These are phyloP conservation scores for Podospora comata DNA, from an alignment of 495 filamentous ascomycete species.

Conservation along the genomic window DNA sequence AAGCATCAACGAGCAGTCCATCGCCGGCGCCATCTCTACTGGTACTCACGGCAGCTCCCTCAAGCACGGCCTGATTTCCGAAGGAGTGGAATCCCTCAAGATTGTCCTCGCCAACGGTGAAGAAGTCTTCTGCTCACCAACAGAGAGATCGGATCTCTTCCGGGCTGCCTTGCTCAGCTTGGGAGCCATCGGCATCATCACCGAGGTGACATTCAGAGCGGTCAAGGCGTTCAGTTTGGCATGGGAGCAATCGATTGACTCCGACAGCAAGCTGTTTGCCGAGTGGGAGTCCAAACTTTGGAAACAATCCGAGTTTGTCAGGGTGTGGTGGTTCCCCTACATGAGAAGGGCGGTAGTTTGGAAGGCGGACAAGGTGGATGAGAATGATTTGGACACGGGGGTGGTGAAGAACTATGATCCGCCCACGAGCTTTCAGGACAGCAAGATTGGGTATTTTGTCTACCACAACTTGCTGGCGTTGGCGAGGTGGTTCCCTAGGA, in stretches of 20 bases:
- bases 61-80: conserved; percentile 76
- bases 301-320: conserved; percentile 80
- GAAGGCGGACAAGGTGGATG: conserved; percentile 60
- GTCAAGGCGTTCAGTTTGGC: conserved; percentile 72
- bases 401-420: conserved; percentile 42
- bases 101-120: conserved; percentile 83
- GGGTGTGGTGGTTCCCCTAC: conserved; percentile 98
- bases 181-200: conserved; percentile 86
- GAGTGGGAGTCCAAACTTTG: conserved; percentile 75
- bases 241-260: conserved; percentile 78
- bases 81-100: conserved; percentile 66
- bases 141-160: conserved; percentile 73
- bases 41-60: conserved; percentile 90
- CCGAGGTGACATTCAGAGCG: conserved; percentile 80
- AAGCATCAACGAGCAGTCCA: conserved; percentile 90
- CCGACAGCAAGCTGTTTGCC: conserved; percentile 61
- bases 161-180: conserved; percentile 83
- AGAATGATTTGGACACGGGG: conserved; percentile 52
- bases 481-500: conserved; percentile 69
- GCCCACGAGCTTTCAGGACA: conserved; percentile 68
- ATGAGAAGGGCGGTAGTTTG: conserved; percentile 80
- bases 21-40: conserved; percentile 89
- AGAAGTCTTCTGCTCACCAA: conserved; percentile 66
- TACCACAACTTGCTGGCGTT: conserved; percentile 86
- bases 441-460: conserved; percentile 72